Evolutionary conservation across 1,139 yeast species (phyloP), one percentile per base, ranked within the genome.

Genomic region (Pichia sp.): DNA sequence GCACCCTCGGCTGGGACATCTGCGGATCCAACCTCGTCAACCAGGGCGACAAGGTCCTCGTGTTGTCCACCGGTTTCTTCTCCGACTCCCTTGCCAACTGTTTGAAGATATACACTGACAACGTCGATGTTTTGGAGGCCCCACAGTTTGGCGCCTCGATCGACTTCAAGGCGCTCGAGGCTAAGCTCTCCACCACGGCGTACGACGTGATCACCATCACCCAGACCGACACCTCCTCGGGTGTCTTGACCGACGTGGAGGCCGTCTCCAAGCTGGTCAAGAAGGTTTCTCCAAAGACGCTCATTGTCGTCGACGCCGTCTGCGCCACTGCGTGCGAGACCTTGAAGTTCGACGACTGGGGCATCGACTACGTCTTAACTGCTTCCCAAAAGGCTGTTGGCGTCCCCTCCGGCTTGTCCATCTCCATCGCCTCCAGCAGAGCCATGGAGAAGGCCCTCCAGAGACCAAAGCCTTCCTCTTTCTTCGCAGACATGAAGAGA

Each of bases 371-470:
- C 62, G 95, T 83, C 44, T 75, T 91, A 60, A 86, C 96, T 48
- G 98, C 96, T 2, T 89, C 97, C 22, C 98, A 91, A 71, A 93
- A 91, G 75, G 98, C 96, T 39, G 75, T 91, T 64, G 97, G 96
- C 52, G 95, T 86, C 34, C 97, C 98, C 50, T 85, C 97, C 16
- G 99, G 99, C 28, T 79, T 91, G 62, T 82, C 93, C 22, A 79
- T 91, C 62, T 82, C 87, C 36, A 80, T 79, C 69, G 83, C 89
- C 34, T 85, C 95, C 46, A 80, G 75, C 51, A 80, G 96, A 62
- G 96, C 96, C 12, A 73, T 89, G 48, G 69, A 71, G 9, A 79
- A 79, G 65, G 86, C 87, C 1, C 70, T 82, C 53, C 65, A 69
- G 50, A 78, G 85, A 68, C 67, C 76, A 44, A 82, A 80, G 42